Conservation (phyloP, 2,329 filamentous ascomycete genomes). For the Trichoderma sp. region DNA sequence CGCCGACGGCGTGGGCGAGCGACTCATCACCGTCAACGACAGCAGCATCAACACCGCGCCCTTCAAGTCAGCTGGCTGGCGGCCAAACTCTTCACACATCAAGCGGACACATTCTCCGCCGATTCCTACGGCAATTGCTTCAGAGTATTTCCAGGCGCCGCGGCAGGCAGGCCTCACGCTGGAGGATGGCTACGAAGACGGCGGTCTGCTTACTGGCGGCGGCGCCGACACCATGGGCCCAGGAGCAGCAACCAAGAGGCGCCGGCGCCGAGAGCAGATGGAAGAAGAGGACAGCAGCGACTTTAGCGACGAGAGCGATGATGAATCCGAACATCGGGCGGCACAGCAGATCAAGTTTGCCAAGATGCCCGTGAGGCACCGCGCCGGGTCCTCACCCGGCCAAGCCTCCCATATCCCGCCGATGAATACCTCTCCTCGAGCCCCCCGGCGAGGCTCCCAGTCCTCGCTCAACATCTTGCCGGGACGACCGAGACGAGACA, state of each 20-base stretch:
- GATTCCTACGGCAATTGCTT: constrained; percentile 78
- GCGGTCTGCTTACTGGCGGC: constrained; percentile 69
- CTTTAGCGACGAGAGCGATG: constrained; percentile 80
- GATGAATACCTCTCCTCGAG: constrained; percentile 51
- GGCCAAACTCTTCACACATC: constrained; percentile 69
- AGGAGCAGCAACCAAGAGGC: constrained; percentile 65
- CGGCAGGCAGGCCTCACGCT: constrained; percentile 64
- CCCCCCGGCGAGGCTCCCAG: constrained; percentile 66
- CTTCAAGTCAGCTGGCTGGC: constrained; percentile 83
- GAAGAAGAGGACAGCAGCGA: constrained; percentile 87
- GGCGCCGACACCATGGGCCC: constrained; percentile 69
- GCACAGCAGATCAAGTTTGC: constrained; percentile 92
- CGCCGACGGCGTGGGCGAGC: constrained; percentile 81
- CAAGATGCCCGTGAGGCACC: constrained; percentile 87
- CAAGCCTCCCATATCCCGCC: constrained; percentile 64
- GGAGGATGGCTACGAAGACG: constrained; percentile 71
- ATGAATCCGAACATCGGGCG: constrained; percentile 72
- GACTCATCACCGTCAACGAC: constrained; percentile 79
- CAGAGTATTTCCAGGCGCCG: constrained; percentile 79
- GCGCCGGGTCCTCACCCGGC: constrained; percentile 86
- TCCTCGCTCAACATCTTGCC: constrained; percentile 71
- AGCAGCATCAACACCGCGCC: constrained; percentile 76
- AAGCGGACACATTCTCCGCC: constrained; percentile 85
- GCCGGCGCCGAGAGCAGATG: constrained; percentile 69
- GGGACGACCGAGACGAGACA: constrained; percentile 70